These are phyloP conservation scores for Candida buenavistaensis DNA, from an alignment of 1,139 yeast species.

Conservation along the genomic window DNA sequence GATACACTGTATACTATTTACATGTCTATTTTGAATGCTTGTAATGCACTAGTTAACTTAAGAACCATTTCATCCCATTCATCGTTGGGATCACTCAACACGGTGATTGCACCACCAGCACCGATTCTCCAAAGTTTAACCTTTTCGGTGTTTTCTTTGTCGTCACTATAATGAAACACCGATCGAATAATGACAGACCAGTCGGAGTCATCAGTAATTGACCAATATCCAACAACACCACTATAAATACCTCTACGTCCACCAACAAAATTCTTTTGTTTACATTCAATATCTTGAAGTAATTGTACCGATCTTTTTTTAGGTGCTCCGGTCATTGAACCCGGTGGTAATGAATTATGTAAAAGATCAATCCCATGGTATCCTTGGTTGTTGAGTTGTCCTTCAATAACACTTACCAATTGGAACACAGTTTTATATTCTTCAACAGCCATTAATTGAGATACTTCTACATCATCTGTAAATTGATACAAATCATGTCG, in stretches of 20 bases:
- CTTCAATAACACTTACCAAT: conserved; percentile 85
- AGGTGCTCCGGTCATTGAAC: conserved; percentile 99
- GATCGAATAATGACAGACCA: conserved; percentile 97
- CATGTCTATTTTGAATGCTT: conserved; percentile 57
- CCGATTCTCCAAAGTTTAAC: conserved; percentile 76
- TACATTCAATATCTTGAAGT: conserved; percentile 52
- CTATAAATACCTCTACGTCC: conserved; percentile 83
- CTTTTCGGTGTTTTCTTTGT: conserved; percentile 31
- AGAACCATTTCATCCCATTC: conserved; percentile 94
- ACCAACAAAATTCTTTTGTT: conserved; percentile 43
- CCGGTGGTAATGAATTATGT: conserved; percentile 86
- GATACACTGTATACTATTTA: too few species aligned
- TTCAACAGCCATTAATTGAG: conserved; percentile 86
- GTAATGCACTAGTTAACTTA: conserved; percentile 78
- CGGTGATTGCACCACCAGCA: conserved; percentile 98
- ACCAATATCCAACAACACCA: conserved; percentile 96
- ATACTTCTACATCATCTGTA: conserved; percentile 65
- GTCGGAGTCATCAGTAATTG: conserved; percentile 82
- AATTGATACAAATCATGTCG: conserved; percentile 85
- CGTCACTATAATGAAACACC: conserved; percentile 63
- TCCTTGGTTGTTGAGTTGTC: conserved; percentile 42
- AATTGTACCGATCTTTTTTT: conserved; percentile 89
- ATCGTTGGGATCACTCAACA: conserved; percentile 71
- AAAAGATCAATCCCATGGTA: conserved; percentile 79
- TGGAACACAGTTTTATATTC: conserved; percentile 91